Conservation (phyloP, 257 asterid species). For the Eustoma russellianum region DNA sequence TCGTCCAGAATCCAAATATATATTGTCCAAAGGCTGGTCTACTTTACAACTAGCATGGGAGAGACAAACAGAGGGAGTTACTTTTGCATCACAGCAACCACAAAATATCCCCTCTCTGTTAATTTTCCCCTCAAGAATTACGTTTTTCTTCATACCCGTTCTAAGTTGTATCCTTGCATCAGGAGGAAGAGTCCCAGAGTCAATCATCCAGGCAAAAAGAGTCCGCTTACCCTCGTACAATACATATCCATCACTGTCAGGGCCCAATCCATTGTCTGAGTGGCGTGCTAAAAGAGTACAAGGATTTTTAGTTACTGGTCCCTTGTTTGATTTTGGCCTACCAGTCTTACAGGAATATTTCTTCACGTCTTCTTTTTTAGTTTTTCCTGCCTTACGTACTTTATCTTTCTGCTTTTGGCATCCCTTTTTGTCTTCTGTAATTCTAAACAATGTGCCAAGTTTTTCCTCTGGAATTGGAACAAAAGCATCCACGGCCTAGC, state of each 20-base stretch:
- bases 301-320: conserved; percentile 26
- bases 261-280: conserved; percentile 40
- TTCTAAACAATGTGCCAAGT: conserved; percentile 46
- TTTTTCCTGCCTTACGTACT: conserved; percentile 20
- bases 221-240: conserved; percentile 51
- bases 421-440: conserved; percentile 31
- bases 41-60: conserved; percentile 53
- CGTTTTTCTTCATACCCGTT: conserved; percentile 28
- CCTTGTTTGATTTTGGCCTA: conserved; percentile 10
- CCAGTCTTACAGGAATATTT: conserved; percentile 9
- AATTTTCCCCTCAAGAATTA: conserved; percentile 50
- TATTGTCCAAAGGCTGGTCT: conserved; percentile 40
- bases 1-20: conserved; percentile 56
- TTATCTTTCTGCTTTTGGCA: conserved; percentile 22
- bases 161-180: conserved; percentile 48
- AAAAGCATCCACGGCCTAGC: conserved; percentile 41
- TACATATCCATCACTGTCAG: conserved; percentile 32
- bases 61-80: conserved; percentile 45
- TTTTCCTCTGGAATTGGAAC: conserved; percentile 58
- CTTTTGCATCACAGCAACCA: conserved; percentile 51
- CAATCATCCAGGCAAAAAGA: conserved; percentile 88
- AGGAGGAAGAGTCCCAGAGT: conserved; percentile 50
- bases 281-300: conserved; percentile 55
- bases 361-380: conserved; percentile 26
- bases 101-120: conserved; percentile 71